Evolutionary conservation across 768 basidiomycete genomes (phyloP).

Genomic region (Leccinum boreale): DNA sequence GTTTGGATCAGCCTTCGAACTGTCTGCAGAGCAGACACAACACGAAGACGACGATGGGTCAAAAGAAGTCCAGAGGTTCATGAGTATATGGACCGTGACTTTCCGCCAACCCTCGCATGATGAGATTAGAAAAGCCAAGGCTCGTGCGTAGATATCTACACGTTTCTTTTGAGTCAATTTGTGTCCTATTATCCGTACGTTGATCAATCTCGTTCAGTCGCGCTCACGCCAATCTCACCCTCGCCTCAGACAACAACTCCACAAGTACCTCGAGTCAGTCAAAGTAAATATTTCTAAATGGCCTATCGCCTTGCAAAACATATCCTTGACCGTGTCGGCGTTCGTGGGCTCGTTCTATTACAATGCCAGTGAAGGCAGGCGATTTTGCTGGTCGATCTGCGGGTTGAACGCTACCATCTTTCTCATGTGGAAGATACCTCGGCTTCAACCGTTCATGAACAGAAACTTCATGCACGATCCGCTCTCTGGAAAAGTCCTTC

Average conservation of each 20-base stretch:
- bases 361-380: conserved; percentile 68
- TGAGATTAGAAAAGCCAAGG: conserved; percentile 16
- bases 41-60: conserved; percentile 61
- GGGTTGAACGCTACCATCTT: conserved; percentile 70
- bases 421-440: conserved; percentile 70
- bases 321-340: conserved; percentile 42
- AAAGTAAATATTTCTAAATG: conserved; percentile 28
- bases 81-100: conserved; percentile 21
- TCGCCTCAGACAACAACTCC: conserved; percentile 29
- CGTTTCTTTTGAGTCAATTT: too few species aligned
- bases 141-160: conserved; percentile 7
- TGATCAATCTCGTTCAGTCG: background rate
- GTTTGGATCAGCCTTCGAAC: conserved; percentile 47
- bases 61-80: conserved; percentile 34
- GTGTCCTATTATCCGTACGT: conserved; percentile 18
- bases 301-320: conserved; percentile 32
- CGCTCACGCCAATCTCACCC: background rate
- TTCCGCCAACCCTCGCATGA: conserved; percentile 18
- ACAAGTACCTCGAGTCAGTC: conserved; percentile 31
- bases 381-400: conserved; percentile 72
- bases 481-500: conserved; percentile 70
- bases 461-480: conserved; percentile 73
- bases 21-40: conserved; percentile 55
- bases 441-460: conserved; percentile 63
- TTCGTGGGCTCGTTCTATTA: conserved; percentile 58